Evolutionary conservation across 228 moss, liverwort and hornwort species (phyloP).

Genomic region (Sphagnum fallax): DNA sequence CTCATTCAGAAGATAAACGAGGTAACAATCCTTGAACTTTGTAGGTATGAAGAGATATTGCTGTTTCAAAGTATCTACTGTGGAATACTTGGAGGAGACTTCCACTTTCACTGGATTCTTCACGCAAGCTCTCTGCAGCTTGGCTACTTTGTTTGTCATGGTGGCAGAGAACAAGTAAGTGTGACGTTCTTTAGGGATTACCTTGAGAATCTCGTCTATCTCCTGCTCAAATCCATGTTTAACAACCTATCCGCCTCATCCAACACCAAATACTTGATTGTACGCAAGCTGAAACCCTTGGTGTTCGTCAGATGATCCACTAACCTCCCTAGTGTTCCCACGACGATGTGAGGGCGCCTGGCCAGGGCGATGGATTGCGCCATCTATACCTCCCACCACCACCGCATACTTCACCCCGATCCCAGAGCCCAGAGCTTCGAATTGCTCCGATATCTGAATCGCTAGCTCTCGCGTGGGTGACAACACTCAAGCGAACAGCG

Average conservation of each 20-base stretch:
- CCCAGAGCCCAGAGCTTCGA: conserved; percentile 83
- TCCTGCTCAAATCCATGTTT: conserved; percentile 94
- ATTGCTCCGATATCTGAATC: conserved; percentile 91
- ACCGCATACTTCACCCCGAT: conserved; percentile 89
- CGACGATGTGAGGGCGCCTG: conserved; percentile 87
- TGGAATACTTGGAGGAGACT: conserved; percentile 86
- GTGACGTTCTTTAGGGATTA: conserved; percentile 67
- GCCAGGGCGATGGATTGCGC: conserved; percentile 84
- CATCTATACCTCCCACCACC: conserved; percentile 90
- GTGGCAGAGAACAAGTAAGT: conserved; percentile 92
- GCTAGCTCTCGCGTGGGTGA: conserved; percentile 94
- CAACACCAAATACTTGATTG: conserved; percentile 77
- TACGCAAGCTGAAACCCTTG: conserved; percentile 84
- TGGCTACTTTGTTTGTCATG: conserved; percentile 95
- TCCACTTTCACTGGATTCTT: conserved; percentile 85
- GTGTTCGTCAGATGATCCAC: conserved; percentile 83
- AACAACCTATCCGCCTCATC: conserved; percentile 91
- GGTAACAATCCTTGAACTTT: conserved; percentile 80
- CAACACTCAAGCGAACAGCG: conserved; percentile 76
- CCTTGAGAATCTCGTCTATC: conserved; percentile 91
- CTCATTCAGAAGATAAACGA: conserved; percentile 75
- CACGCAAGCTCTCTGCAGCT: conserved; percentile 85
- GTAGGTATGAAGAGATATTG: conserved; percentile 86
- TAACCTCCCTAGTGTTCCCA: conserved; percentile 82
- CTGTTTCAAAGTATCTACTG: conserved; percentile 84